These are phyloP conservation scores for Apodospora peruviana DNA, from an alignment of 495 filamentous ascomycete species.

Conservation along the genomic window DNA sequence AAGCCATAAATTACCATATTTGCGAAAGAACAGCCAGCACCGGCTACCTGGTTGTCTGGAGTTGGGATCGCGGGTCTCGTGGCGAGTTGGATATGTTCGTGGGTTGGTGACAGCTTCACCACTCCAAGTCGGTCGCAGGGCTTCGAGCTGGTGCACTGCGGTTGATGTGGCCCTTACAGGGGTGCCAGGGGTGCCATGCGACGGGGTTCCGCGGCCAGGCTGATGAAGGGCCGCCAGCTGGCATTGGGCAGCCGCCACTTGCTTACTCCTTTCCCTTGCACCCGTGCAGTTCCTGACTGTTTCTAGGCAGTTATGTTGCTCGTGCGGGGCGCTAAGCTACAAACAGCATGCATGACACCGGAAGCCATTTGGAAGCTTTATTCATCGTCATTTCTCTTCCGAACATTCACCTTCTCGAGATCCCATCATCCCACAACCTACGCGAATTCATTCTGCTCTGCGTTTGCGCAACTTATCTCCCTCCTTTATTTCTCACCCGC, in stretches of 20 bases:
- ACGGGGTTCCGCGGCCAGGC: conserved; percentile 4
- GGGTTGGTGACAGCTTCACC: conserved; percentile 21
- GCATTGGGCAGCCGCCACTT: not conserved
- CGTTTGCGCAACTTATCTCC: too few relatives aligned
- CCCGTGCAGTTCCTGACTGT: not conserved
- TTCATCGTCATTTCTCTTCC: not conserved
- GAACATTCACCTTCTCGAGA: not conserved
- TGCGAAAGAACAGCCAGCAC: not conserved
- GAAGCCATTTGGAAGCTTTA: not conserved
- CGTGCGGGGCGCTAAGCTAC: not conserved
- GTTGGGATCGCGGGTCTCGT: too few relatives aligned
- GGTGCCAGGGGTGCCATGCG: conserved; percentile 13
- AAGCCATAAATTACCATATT: not conserved
- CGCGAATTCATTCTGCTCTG: too few relatives aligned
- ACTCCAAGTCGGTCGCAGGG: not conserved
- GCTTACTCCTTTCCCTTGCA: not conserved
- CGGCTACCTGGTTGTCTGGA: too few relatives aligned
- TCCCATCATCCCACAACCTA: too few relatives aligned
- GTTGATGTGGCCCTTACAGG: conserved; percentile 24
- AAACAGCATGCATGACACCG: too few relatives aligned
- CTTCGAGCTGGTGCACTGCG: conserved; percentile 12
- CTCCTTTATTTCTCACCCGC: too few relatives aligned
- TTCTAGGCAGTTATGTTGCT: not conserved
- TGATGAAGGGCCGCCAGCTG: conserved; percentile 24
- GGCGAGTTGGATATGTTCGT: not conserved